Evolutionary conservation across 345 rosid species (phyloP), one percentile per base, ranked within the genome.

Genomic region (Fremontodendron californicum): DNA sequence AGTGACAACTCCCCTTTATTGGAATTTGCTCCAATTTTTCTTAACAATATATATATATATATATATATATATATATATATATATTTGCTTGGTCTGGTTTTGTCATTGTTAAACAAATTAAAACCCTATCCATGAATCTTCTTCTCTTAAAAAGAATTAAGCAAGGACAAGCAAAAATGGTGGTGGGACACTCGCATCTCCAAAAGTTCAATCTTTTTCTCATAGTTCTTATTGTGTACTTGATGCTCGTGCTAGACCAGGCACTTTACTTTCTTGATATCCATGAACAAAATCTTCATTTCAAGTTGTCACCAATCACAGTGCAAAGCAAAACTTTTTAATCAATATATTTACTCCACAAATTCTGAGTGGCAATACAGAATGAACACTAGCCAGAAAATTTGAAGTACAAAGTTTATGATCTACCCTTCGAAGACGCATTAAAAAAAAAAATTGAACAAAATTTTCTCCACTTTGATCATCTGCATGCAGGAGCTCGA

Each of bases 251-350:
- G 39, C 80, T n/a, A 31, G 21, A 31, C 42, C 21, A 62, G 42
- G 63, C 37, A 21, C 55, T n/a, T 12, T 11, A 19, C 51, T 37
- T 71, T 55, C 71, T 69, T 48, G 68, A 65, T 61, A 1, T 3
- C 68, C 55, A 61, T 75, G 25, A 74, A 37, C 58, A 10, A n/a
- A 39, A 39, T 66, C 42, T 39, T 74, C 74, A 68, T 21, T 54
- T 55, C 15, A 66, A 67, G 11, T 29, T 57, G 33, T 33, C 42
- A 46, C 2, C 11, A 75, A 9, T 39, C 35, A 12, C 51, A 21
- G 33, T 39, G n/a, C n/a, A n/a, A n/a, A n/a, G 77, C 25, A 55
- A 78, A 84, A 71, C 63, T 74, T 72, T 75, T 65, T 57, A 67
- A 15, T n/a, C n/a, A n/a, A n/a, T n/a, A n/a, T n/a, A n/a, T n/a